Evolutionary conservation across 331 rosid genomes (phyloP).

Genomic region (Quercus lobata): DNA sequence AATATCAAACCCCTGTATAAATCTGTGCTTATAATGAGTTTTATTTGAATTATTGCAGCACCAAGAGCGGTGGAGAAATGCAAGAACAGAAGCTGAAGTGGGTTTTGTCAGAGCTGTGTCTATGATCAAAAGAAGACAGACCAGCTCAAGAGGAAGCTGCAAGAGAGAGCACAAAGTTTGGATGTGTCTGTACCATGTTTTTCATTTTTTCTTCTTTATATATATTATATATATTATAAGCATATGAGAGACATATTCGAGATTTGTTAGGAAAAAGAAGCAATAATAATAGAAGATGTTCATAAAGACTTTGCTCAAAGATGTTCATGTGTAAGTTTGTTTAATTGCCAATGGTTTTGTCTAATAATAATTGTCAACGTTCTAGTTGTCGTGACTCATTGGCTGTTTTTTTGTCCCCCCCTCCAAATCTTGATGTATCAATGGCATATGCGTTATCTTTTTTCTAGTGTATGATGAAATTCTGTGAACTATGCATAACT

Average conservation of each 20-base stretch:
- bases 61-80: conserved; percentile 89
- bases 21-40: neutral
- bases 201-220: neutral
- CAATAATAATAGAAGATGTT: conserved; percentile 52
- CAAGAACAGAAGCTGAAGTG: conserved; percentile 72
- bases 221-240: conserved; percentile 18
- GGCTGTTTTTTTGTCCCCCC: conserved; percentile 4
- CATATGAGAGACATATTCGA: conserved; percentile 48
- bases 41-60: conserved; percentile 32
- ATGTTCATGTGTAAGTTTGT: conserved; percentile 8
- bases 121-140: conserved; percentile 31
- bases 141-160: conserved; percentile 31
- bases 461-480: conserved; percentile 18
- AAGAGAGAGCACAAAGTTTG: conserved; percentile 36
- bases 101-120: neutral
- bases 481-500: neutral
- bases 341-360: conserved; percentile 25
- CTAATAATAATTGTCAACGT: conserved; percentile 28
- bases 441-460: neutral
- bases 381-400: conserved; percentile 5
- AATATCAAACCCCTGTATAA: too few species aligned
- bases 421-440: neutral
- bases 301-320: conserved; percentile 32
- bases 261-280: conserved; percentile 46
- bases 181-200: conserved; percentile 26